Base-by-base conservation (phyloP, 164 flowering plant genomes). In the Sextonia rubra region DNA sequence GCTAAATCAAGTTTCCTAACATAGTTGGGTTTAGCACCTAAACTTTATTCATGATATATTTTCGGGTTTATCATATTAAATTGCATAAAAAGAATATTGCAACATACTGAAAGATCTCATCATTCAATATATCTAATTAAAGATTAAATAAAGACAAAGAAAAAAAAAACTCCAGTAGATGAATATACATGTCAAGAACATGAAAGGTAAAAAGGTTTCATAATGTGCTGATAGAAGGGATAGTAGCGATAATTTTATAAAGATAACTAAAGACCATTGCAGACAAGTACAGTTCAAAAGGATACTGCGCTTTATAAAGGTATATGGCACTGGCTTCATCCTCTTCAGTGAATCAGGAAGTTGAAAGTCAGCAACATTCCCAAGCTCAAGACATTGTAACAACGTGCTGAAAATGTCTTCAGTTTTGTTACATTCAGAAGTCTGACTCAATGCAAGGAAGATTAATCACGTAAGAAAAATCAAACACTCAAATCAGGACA, bases 241-340 rank as follows among this genome's bases (percentile, higher is more conserved):
- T 52, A 52, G n/a, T 52, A 15, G 58, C 18, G 3, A 32, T 68
- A 17, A 63, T 52, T 52, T 52, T 18, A 52, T 52, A 52, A 52
- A 52, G 58, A 52, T 52, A 52, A 52, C n/a, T 20, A 52, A 52
- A 52, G 17, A 52, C 14, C n/a, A 52, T 52, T 20, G 17, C 58
- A 52, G n/a, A 17, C 17, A 64, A 67, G 12, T 27, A 37, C 58
- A 56, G 5, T 12, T 25, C 60, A 47, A 20, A 74, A 63, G 93
- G 95, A 92, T 92, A 92, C 98, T 92, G 84, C 94, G 92, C 80
- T 73, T 86, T 58, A 92, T 92, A 68, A 71, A 82, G 56, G 79
- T 83, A 79, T 88, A 90, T 0, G 89, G 79, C 4, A 73, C 78
- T 25, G 90, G 76, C 73, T 86, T 85, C 81, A 76, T 77, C 44